Evolutionary conservation across 768 basidiomycete genomes (phyloP).

Genomic region (Terana coerulea): DNA sequence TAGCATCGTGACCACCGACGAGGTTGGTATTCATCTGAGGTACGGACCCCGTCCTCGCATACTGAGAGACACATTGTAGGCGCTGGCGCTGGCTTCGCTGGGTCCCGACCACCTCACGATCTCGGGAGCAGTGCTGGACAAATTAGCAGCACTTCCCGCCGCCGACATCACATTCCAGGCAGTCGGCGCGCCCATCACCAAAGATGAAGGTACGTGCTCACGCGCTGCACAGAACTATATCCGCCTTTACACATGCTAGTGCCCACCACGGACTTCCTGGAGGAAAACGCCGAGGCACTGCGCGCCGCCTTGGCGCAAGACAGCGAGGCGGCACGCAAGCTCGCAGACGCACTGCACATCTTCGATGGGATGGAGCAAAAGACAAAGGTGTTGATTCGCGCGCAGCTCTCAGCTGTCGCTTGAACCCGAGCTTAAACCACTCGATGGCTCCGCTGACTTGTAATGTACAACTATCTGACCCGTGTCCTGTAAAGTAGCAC

Average conservation of each 20-base stretch:
- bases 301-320: constrained; percentile 34
- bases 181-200: not conserved
- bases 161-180: not conserved
- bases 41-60: not conserved
- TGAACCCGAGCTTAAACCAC: not conserved
- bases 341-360: constrained; percentile 41
- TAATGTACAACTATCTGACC: not conserved
- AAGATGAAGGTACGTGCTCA: constrained; percentile 1
- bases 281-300: constrained; percentile 30
- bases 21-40: constrained; percentile 24
- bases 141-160: constrained; percentile 25
- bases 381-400: constrained; percentile 30
- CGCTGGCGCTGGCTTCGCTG: constrained; percentile 38
- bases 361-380: constrained; percentile 42
- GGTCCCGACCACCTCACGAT: constrained; percentile 42
- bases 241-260: not conserved
- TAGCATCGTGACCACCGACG: constrained; percentile 38
- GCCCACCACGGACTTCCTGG: constrained; percentile 30
- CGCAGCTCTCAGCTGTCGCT: constrained; percentile 11
- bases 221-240: not conserved
- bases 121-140: constrained; percentile 36
- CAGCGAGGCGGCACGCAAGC: constrained; percentile 37
- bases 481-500: no score
- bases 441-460: not conserved
- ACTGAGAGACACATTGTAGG: constrained; percentile 22